Evolutionary conservation across 495 filamentous ascomycete genomes (phyloP), one percentile per base, ranked within the genome.

Genomic region (Penicillium goetzii): DNA sequence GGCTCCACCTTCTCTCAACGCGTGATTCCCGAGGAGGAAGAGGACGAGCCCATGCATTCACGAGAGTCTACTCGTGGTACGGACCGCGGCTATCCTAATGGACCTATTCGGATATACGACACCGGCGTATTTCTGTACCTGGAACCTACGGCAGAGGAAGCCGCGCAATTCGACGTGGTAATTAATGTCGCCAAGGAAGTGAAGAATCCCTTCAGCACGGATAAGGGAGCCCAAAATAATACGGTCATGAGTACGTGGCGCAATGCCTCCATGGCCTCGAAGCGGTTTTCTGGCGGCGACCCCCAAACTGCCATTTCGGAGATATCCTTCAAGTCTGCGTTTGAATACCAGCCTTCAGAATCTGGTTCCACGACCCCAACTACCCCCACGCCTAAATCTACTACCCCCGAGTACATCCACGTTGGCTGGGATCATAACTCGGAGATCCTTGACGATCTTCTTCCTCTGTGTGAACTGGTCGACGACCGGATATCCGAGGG

Each of bases 361-460:
- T 68, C 65, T 23, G 65, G 56, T 49, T 49, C 66, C 10, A 84
- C 83, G 11, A 89, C 87, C 2, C 89, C 90, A 3, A 88, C 84
- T 70, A 78, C 68, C n/a, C 74, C 68, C 5, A 64, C 71, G 10
- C 72, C 67, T 21, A 69, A 68, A 28, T 65, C 71, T 15, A 61
- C 80, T 17, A 77, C 86, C 26, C 95, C 95, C 2, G 95, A 99
- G 73, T 99, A 99, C 71, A 88, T 98, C 55, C 95, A 99, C 72
- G 90, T 99, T 51, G 89, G 86, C 3, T 99, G 95, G 95, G 96
- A 99, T 65, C 95, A 99, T 76, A 97, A 98, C 69, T 97, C 94
- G 0, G 92, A 97, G 63, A 97, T 99, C 62, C 86, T 93, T 17
- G 87, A 90, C 25, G 95, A 98, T 71, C 77, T 99, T 32, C 87